A percentile compares a stretch with the other conserved stretches of the same genome.
phyloP scores from a whole-genome alignment of 1,139 yeast species.

The Kluyveromyces sp. region DNA sequence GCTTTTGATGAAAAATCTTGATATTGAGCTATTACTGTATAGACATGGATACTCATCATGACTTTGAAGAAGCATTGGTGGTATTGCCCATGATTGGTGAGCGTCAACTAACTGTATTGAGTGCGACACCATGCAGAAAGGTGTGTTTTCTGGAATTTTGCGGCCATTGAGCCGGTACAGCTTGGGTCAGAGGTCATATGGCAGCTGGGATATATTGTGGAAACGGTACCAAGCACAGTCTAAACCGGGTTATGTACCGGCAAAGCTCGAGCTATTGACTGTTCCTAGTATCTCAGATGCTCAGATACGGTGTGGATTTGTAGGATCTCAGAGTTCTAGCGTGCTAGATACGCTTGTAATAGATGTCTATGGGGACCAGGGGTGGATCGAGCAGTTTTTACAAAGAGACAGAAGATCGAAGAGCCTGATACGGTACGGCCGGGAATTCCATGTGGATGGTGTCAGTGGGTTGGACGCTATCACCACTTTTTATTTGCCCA shows the following conservation, averaged over 20 bases:
- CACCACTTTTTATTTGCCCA: slow-evolving; percentile 15
- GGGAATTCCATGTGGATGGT: slow-evolving; percentile 10
- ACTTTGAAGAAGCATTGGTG: too few species aligned
- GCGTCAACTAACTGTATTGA: too few species aligned
- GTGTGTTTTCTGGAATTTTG: background rate
- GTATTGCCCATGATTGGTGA: too few species aligned
- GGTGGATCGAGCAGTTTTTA: slow-evolving; percentile 14
- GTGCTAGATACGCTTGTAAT: slow-evolving; percentile 16
- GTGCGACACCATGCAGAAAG: background rate
- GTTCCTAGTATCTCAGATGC: slow-evolving; percentile 7
- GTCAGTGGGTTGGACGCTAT: slow-evolving; percentile 9
- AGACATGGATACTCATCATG: too few species aligned
- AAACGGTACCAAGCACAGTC: slow-evolving; percentile 13
- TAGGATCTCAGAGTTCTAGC: slow-evolving; percentile 7
- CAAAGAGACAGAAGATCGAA: slow-evolving; percentile 9
- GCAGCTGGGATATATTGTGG: slow-evolving; percentile 13
- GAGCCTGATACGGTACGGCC: slow-evolving; percentile 14
- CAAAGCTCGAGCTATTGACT: slow-evolving; percentile 14
- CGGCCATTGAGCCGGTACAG: background rate
- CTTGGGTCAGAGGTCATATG: background rate
- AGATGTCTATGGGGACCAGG: slow-evolving; percentile 17
- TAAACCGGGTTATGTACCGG: too few species aligned
- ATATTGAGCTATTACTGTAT: background rate
- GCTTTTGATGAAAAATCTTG: background rate
- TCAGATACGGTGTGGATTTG: slow-evolving; percentile 5